Percentiles rank a stretch among this genome's conserved stretches.
Evolutionary conservation across 1,284 basidiomycete species (phyloP).

Genomic region (Apiotrichum mycotoxinovorans): DNA sequence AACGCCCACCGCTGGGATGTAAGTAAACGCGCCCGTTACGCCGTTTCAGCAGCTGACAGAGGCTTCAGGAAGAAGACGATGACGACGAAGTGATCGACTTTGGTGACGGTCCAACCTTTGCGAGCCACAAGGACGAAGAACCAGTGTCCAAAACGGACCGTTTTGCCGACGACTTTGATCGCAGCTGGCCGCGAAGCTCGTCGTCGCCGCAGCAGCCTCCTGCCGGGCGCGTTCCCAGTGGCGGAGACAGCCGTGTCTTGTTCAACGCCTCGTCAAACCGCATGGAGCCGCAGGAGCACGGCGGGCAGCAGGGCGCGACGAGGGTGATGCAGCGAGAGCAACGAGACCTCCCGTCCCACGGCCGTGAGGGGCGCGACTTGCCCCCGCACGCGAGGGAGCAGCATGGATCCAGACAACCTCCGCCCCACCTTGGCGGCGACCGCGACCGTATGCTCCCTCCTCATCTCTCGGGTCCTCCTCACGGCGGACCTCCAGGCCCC

Average conservation of each 20-base stretch:
- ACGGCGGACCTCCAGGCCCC: constrained; percentile 12
- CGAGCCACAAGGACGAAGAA: constrained; percentile 49
- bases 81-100: constrained; percentile 89
- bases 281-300: constrained; percentile 58
- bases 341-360: neutral
- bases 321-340: constrained; percentile 44
- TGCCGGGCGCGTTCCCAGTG: neutral
- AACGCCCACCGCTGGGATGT: constrained; percentile 96
- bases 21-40: constrained; percentile 50
- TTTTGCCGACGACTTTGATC: constrained; percentile 75
- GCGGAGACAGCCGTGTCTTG: constrained; percentile 56
- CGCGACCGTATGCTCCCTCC: constrained; percentile 36
- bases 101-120: constrained; percentile 83
- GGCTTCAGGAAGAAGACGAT: constrained; percentile 78
- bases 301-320: constrained; percentile 33
- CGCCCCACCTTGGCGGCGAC: constrained; percentile 22
- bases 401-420: constrained; percentile 15
- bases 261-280: constrained; percentile 87
- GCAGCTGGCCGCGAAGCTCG: constrained; percentile 72
- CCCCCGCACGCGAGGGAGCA: constrained; percentile 1
- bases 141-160: constrained; percentile 45
- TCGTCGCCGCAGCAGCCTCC: constrained; percentile 5
- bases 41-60: constrained; percentile 41
- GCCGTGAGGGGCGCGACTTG: constrained; percentile 12
- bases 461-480: constrained; percentile 26